Percentiles rank a stretch among this genome's conserved stretches.
Conservation (phyloP, 768 basidiomycete genomes). For the Clathrus columnatus region DNA sequence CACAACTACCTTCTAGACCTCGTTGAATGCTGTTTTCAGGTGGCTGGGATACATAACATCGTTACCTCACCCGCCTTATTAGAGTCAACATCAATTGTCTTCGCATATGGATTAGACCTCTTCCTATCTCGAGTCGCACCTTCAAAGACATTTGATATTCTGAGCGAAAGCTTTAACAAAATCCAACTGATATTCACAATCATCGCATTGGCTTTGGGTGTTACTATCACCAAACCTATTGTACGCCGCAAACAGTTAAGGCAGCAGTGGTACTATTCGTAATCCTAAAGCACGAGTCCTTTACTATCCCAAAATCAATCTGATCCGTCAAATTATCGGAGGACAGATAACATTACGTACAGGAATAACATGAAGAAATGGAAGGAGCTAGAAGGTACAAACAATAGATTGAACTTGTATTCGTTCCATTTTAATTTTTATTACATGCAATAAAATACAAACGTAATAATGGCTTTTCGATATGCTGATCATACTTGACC, state of each 20-base stretch:
- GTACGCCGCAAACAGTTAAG: conserved; percentile 57
- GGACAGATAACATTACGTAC: not conserved
- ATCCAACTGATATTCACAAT: conserved; percentile 81
- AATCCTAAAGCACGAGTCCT: not conserved
- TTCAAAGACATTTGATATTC: conserved; percentile 85
- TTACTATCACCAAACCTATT: conserved; percentile 75
- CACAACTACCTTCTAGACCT: conserved; percentile 11
- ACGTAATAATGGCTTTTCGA: too few relatives aligned
- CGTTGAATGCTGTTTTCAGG: conserved; percentile 30
- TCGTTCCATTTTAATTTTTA: not conserved
- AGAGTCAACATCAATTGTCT: conserved; percentile 86
- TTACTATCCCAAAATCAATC: not conserved
- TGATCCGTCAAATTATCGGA: not conserved
- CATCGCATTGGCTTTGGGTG: conserved; percentile 58
- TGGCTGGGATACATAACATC: conserved; percentile 59
- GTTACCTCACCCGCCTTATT: conserved; percentile 75
- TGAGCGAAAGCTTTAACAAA: conserved; percentile 91
- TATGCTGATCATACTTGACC: too few relatives aligned
- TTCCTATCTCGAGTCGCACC: conserved; percentile 82
- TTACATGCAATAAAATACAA: not conserved
- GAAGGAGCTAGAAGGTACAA: too few relatives aligned
- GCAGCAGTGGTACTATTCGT: conserved; percentile 56
- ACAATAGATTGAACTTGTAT: not conserved
- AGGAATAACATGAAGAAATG: too few relatives aligned
- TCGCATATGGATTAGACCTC: conserved; percentile 82